A percentile compares a stretch with the other conserved stretches of the same genome.
Conservation (phyloP, 169 alveolate species). For the Plasmodium gallinaceum region DNA sequence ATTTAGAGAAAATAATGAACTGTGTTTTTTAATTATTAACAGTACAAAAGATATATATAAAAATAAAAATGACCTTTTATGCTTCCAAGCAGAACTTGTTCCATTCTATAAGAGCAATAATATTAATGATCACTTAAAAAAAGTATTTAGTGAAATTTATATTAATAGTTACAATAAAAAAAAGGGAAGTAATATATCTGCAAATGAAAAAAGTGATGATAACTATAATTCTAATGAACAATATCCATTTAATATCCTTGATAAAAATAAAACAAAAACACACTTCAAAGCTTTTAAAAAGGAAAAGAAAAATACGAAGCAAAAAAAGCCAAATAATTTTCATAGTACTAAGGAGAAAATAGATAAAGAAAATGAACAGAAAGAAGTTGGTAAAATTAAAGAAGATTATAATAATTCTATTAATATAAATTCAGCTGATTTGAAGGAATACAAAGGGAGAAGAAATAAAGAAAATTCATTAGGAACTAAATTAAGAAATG, state of each 20-base stretch:
- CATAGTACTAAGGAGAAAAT: background rate
- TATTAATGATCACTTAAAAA: conserved; percentile 32
- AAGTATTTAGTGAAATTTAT: conserved; percentile 11
- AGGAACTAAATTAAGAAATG: background rate
- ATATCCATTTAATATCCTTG: conserved; percentile 47
- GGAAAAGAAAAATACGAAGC: background rate
- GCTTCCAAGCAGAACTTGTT: conserved; percentile 51
- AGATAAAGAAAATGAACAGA: background rate
- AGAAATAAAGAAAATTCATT: conserved; percentile 2
- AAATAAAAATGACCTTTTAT: conserved; percentile 2
- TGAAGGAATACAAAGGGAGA: background rate
- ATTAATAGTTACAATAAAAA: background rate
- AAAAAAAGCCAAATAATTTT: background rate
- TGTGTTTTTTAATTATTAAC: conserved; percentile 32
- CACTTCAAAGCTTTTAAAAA: background rate
- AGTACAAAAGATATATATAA: background rate
- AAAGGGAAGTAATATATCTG: background rate
- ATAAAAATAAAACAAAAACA: background rate
- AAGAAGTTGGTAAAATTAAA: background rate
- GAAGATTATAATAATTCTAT: background rate
- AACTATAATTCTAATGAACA: background rate
- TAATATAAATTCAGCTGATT: background rate
- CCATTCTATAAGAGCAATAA: conserved; percentile 59
- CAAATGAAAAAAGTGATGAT: too few species aligned
- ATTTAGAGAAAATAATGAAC: conserved; percentile 62